Conservation (phyloP, 2,329 filamentous ascomycete genomes). For the Cryphonectria parasitica region DNA sequence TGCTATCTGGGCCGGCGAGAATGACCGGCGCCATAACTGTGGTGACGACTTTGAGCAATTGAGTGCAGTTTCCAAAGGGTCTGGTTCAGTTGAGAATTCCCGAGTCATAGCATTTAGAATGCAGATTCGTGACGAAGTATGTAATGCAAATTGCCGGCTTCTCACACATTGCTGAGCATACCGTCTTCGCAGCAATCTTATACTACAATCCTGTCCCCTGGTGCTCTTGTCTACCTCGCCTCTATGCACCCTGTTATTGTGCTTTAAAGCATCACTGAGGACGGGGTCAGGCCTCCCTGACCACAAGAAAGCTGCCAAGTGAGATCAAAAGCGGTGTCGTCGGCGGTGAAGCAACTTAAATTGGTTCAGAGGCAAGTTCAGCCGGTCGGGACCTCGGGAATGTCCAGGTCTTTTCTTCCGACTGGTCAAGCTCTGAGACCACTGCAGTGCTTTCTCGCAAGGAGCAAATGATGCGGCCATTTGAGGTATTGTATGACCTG, state of each 20-base stretch:
- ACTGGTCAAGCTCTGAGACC: not conserved
- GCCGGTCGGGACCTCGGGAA: not conserved
- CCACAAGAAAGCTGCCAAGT: not conserved
- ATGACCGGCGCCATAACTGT: not conserved
- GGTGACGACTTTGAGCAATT: no score
- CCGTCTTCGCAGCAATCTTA: not conserved
- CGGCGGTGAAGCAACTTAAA: not conserved
- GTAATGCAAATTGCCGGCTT: not conserved
- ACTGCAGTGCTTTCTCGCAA: not conserved
- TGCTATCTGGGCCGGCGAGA: constrained; percentile 10
- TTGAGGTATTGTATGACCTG: not conserved
- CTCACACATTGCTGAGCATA: not conserved
- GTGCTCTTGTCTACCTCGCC: not conserved
- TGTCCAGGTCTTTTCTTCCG: not conserved
- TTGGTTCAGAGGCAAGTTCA: not conserved
- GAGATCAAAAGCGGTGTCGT: constrained; percentile 6
- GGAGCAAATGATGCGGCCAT: not conserved
- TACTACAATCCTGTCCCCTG: not conserved
- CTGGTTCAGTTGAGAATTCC: not conserved
- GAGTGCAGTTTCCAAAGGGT: no score
- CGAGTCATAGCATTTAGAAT: not conserved
- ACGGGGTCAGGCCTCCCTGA: not conserved
- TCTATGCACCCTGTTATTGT: not conserved
- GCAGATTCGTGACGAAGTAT: not conserved
- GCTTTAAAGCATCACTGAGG: not conserved